These are phyloP conservation scores for Cylindrodendrum hubeiense DNA, from an alignment of 2,329 filamentous ascomycete species.

Conservation along the genomic window DNA sequence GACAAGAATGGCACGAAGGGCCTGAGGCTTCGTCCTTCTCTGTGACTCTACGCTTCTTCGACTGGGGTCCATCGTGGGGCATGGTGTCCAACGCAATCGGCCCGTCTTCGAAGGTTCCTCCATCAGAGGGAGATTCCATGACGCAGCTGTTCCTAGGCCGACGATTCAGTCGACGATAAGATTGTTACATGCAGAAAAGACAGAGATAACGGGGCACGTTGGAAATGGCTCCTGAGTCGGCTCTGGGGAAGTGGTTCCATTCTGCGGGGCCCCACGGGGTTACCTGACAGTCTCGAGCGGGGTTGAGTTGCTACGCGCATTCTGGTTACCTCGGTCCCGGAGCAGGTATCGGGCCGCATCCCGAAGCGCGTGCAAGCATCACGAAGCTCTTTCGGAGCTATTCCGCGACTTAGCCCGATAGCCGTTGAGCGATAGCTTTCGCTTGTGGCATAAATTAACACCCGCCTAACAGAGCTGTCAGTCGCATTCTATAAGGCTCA, in stretches of 20 bases:
- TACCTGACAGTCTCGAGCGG: conserved; percentile 4
- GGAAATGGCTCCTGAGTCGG: background rate
- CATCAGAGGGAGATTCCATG: background rate
- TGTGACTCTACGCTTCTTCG: conserved; percentile 3
- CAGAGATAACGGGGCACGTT: background rate
- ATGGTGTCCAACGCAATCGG: background rate
- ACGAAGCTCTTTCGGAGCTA: background rate
- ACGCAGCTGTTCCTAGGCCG: background rate
- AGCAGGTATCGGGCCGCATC: conserved; percentile 8
- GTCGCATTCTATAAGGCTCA: background rate
- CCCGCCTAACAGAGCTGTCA: background rate
- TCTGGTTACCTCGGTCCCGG: conserved; percentile 9
- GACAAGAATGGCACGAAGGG: conserved; percentile 54
- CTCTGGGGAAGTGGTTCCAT: background rate
- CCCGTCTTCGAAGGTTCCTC: background rate
- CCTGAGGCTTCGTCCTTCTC: conserved; percentile 10
- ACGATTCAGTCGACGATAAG: background rate
- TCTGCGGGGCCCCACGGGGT: conserved; percentile 11
- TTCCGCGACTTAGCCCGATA: background rate
- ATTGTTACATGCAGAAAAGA: background rate
- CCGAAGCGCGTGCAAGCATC: background rate
- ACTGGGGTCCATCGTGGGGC: conserved; percentile 4
- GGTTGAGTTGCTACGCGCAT: background rate
- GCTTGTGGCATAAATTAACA: background rate
- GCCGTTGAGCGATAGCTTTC: background rate